Percentiles rank a stretch among this genome's conserved stretches.
Conservation (phyloP, 2,329 filamentous ascomycete species). For the Paracamarosporium sp. region DNA sequence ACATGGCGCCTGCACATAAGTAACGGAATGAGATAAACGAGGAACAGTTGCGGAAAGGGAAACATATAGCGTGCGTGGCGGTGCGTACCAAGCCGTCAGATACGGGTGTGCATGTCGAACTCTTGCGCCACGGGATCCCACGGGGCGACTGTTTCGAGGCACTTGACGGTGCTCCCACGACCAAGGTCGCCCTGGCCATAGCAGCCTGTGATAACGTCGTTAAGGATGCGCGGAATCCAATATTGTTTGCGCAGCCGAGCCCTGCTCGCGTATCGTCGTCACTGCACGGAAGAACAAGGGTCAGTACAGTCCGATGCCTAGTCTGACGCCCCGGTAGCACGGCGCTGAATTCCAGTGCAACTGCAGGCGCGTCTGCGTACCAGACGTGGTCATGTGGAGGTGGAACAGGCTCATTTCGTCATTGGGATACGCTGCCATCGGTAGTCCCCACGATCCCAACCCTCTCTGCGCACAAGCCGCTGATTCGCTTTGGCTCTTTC, state of each 20-base stretch:
- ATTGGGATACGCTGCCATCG: conserved; percentile 59
- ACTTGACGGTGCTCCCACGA: conserved; percentile 60
- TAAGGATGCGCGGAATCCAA: conserved; percentile 59
- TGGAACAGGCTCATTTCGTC: conserved; percentile 62
- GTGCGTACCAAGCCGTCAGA: conserved; percentile 59
- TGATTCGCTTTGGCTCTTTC: conserved; percentile 60
- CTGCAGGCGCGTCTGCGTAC: conserved; percentile 28
- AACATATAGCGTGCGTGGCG: conserved; percentile 58
- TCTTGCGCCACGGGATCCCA: conserved; percentile 55
- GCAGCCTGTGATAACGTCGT: conserved; percentile 59
- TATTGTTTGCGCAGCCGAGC: conserved; percentile 55
- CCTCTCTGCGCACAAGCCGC: conserved; percentile 53
- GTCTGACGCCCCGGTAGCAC: conserved; percentile 22
- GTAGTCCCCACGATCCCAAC: conserved; percentile 59
- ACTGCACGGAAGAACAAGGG: conserved; percentile 19
- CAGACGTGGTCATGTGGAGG: conserved; percentile 60
- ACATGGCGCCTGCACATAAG: not conserved
- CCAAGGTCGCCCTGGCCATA: conserved; percentile 62
- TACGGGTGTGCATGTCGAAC: conserved; percentile 60
- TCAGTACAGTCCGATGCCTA: conserved; percentile 16
- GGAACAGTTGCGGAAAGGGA: not conserved
- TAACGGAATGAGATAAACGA: not conserved
- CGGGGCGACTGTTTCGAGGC: conserved; percentile 56
- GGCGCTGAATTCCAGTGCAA: not conserved
- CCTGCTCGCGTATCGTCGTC: conserved; percentile 59